Base-by-base conservation (phyloP, 164 flowering plant species). In the Tetrastigma voinierianum region DNA sequence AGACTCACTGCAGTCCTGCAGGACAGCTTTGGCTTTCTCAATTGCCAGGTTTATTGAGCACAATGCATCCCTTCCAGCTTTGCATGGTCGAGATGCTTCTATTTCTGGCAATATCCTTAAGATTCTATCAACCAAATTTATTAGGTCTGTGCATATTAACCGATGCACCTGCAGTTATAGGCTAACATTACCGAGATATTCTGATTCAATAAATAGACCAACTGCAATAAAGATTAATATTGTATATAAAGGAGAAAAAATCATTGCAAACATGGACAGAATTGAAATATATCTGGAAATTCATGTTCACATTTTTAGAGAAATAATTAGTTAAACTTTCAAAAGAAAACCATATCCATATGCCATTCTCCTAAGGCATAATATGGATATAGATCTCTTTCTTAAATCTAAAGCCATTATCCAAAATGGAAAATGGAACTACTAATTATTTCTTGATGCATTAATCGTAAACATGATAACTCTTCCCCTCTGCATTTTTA, bases 41-140 rank as follows among this genome's bases (percentile, higher is more conserved):
- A 83, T 62, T 19, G 81, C 83, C 18, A 13, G 47, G 53, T 68
- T 78, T 59, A 87, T 63, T 59, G 49, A 60, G 76, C 83, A 80
- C 23, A 87, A 82, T 20, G 84, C 78, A 54, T 81, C 70, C 53
- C 80, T 75, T 56, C 91, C 91, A 2, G 81, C 71, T 8, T 82
- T 59, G 73, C 91, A 77, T 40, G 91, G 91, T 17, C 82, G 80
- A 53, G 87, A 84, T n/a, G 77, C 83, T 76, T 87, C 91, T 48
- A 87, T 80, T 45, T 78, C 77, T 46, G 87, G 87, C 52, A 84
- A 51, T 47, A 84, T 59, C n/a, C 23, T 67, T 40, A 71, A 74
- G 53, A 80, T 62, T 71, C 75, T 70, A 45, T 64, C 76, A 25
- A 87, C 81, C 61, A 84, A 51, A 18, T 63, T 78, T 69, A 60